phyloP scores from a whole-genome alignment of 768 basidiomycete species.

The Boletus eberwhitei region DNA sequence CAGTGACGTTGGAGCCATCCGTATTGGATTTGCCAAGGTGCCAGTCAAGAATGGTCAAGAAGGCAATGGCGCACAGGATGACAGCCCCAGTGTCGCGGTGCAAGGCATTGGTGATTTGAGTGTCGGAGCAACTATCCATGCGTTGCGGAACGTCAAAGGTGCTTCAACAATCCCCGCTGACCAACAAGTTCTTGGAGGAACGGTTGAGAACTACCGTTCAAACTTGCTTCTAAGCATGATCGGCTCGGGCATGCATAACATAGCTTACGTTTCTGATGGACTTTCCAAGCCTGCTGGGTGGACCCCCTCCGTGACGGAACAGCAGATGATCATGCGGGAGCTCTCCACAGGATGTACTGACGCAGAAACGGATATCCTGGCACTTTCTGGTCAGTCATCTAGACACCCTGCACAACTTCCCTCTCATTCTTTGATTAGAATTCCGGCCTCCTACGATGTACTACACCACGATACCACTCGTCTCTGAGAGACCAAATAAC shows the following conservation, averaged over 20 bases:
- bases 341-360: slow-evolving; percentile 73
- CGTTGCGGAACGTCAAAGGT: slow-evolving; percentile 85
- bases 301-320: slow-evolving; percentile 79
- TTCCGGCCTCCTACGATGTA: slow-evolving; percentile 93
- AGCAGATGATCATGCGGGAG: slow-evolving; percentile 96
- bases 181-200: slow-evolving; percentile 88
- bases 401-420: background rate
- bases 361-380: slow-evolving; percentile 80
- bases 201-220: slow-evolving; percentile 91
- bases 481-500: slow-evolving; percentile 79
- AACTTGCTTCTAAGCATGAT: slow-evolving; percentile 90
- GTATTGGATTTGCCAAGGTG: slow-evolving; percentile 96
- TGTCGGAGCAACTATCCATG: slow-evolving; percentile 85
- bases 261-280: slow-evolving; percentile 53
- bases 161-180: slow-evolving; percentile 89
- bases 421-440: slow-evolving; percentile 44
- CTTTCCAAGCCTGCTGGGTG: slow-evolving; percentile 62
- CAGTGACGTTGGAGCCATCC: slow-evolving; percentile 93
- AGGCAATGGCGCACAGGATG: slow-evolving; percentile 55
- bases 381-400: slow-evolving; percentile 70
- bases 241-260: slow-evolving; percentile 64
- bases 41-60: slow-evolving; percentile 86
- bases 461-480: slow-evolving; percentile 91
- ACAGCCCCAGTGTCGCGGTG: slow-evolving; percentile 61
- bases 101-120: slow-evolving; percentile 84